phyloP scores from a whole-genome alignment of 192 early-diverging fungal species.

The Backusella tuberculispora region DNA sequence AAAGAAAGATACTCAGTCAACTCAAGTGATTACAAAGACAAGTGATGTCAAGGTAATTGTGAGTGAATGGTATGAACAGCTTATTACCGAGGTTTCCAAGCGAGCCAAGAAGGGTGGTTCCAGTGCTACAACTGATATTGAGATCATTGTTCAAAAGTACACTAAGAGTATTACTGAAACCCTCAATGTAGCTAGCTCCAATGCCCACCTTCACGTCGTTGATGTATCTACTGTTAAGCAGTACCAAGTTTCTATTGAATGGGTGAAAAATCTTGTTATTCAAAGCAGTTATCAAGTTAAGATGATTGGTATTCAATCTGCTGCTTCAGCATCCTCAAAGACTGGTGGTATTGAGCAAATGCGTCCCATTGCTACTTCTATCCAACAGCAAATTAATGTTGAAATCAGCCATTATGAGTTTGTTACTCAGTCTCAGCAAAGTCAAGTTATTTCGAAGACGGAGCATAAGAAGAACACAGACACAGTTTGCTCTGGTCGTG shows the following conservation, averaged over 20 bases:
- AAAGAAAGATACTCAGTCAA: background rate
- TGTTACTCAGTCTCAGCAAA: background rate
- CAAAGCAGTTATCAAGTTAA: conserved; percentile 24
- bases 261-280: conserved; percentile 17
- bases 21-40: background rate
- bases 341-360: conserved; percentile 24
- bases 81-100: conserved; percentile 19
- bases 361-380: conserved; percentile 21
- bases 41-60: conserved; percentile 20
- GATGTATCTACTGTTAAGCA: conserved; percentile 15
- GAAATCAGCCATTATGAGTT: conserved; percentile 17
- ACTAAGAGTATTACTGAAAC: conserved; percentile 6
- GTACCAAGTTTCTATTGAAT: conserved; percentile 18
- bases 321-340: conserved; percentile 12
- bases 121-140: conserved; percentile 13
- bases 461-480: conserved; percentile 25
- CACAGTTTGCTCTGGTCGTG: background rate
- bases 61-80: conserved; percentile 18
- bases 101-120: conserved; percentile 31
- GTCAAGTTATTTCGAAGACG: background rate
- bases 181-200: background rate
- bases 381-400: conserved; percentile 21
- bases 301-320: conserved; percentile 15
- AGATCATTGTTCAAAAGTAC: conserved; percentile 11
- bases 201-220: background rate